Evolutionary conservation across 2,329 filamentous ascomycete genomes (phyloP).

Genomic region (Leptographium procerum): DNA sequence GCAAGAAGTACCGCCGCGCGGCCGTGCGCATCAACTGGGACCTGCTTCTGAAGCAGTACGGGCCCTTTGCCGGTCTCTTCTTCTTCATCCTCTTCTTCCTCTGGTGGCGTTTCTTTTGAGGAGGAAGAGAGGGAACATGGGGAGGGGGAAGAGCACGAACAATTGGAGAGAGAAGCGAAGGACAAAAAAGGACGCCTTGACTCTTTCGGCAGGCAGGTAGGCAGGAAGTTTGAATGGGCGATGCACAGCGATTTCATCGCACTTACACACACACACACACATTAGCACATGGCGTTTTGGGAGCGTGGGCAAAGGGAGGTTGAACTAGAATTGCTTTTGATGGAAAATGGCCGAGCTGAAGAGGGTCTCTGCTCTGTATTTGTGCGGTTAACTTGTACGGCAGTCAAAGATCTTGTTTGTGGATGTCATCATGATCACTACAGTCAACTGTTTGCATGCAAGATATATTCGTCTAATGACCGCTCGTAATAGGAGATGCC

Average conservation of each 20-base stretch:
- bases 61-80: constrained; percentile 71
- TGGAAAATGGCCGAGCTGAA: background rate
- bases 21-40: constrained; percentile 98
- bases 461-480: background rate
- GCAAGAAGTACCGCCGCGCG: constrained; percentile 84
- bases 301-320: background rate
- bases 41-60: constrained; percentile 90
- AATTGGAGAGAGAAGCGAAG: too few species aligned
- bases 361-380: background rate
- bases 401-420: background rate
- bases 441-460: background rate
- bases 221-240: too few species aligned
- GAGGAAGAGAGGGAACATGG: too few species aligned
- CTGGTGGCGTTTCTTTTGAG: constrained; percentile 83
- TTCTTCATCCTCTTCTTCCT: constrained; percentile 78
- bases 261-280: too few species aligned
- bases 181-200: too few species aligned
- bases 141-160: background rate
- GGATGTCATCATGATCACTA: background rate
- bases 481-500: background rate
- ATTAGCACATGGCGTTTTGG: background rate
- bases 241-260: too few species aligned
- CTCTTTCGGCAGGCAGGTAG: too few species aligned
- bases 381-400: background rate
- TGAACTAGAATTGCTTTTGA: background rate